Evolutionary conservation across 768 basidiomycete species (phyloP).

Genomic region (Lentinula raphanica): DNA sequence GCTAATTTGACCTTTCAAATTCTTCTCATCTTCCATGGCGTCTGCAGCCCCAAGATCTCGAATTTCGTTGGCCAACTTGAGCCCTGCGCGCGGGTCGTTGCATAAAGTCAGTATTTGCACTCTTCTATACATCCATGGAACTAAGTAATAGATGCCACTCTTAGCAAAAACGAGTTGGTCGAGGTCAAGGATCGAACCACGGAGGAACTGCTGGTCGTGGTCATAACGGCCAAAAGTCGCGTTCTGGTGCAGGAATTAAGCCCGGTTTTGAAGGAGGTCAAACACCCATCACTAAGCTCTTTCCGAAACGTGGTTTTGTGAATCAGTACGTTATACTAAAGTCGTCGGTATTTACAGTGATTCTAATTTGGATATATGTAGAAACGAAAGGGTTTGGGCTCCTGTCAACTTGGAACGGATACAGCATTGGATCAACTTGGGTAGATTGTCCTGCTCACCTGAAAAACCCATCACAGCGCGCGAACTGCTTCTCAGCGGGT

Average conservation of each 20-base stretch:
- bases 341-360: not conserved
- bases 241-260: slow-evolving; percentile 80
- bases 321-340: slow-evolving; percentile 61
- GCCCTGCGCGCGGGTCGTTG: not conserved
- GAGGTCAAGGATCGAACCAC: slow-evolving; percentile 87
- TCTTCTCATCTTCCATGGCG: not conserved
- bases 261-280: slow-evolving; percentile 95
- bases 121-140: not conserved
- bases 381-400: slow-evolving; percentile 71
- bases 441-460: slow-evolving; percentile 71
- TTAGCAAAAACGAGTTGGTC: slow-evolving; percentile 91
- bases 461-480: slow-evolving; percentile 84
- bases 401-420: slow-evolving; percentile 84
- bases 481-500: slow-evolving; percentile 79
- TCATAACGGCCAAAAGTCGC: slow-evolving; percentile 92
- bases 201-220: slow-evolving; percentile 93
- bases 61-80: not conserved
- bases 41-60: not conserved
- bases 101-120: not conserved
- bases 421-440: slow-evolving; percentile 87
- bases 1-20: not conserved
- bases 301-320: slow-evolving; percentile 92
- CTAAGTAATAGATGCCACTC: not conserved
- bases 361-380: slow-evolving; percentile 23
- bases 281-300: slow-evolving; percentile 83